These are phyloP conservation scores for Heliocybe sulcata DNA, from an alignment of 1,284 basidiomycete species.

Conservation along the genomic window DNA sequence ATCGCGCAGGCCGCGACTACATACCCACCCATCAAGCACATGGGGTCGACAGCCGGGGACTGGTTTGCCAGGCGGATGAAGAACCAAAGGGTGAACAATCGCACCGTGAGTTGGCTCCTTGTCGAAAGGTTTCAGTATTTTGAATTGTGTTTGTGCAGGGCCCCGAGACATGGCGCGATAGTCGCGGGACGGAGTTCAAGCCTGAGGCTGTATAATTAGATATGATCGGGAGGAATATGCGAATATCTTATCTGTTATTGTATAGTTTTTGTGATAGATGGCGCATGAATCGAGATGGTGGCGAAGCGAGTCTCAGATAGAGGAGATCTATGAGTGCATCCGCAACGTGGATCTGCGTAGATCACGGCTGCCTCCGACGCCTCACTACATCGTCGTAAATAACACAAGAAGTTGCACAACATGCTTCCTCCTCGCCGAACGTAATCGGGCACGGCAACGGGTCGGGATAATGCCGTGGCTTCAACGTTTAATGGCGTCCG, in stretches of 20 bases:
- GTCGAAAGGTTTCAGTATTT: not conserved
- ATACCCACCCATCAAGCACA: not conserved
- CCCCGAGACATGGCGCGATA: constrained; percentile 22
- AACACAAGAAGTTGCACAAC: not conserved
- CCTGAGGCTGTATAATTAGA: constrained; percentile 2
- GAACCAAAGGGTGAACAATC: constrained; percentile 20
- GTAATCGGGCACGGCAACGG: not conserved
- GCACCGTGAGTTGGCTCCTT: constrained; percentile 14
- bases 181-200: constrained; percentile 22
- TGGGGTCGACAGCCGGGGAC: constrained; percentile 15
- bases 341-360: no score
- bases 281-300: not conserved
- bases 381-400: not conserved
- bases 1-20: constrained; percentile 30
- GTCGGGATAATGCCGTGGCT: no score
- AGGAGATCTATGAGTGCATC: not conserved
- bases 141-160: constrained; percentile 12
- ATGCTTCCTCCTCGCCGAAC: not conserved
- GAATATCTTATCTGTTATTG: not conserved
- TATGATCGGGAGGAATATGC: not conserved
- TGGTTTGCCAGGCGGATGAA: constrained; percentile 22
- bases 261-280: not conserved
- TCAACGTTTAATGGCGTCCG: no score
- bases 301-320: not conserved
- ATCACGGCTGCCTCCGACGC: no score